phyloP scores from a whole-genome alignment of 2,329 filamentous ascomycete species.

The Alternaria rosae region DNA sequence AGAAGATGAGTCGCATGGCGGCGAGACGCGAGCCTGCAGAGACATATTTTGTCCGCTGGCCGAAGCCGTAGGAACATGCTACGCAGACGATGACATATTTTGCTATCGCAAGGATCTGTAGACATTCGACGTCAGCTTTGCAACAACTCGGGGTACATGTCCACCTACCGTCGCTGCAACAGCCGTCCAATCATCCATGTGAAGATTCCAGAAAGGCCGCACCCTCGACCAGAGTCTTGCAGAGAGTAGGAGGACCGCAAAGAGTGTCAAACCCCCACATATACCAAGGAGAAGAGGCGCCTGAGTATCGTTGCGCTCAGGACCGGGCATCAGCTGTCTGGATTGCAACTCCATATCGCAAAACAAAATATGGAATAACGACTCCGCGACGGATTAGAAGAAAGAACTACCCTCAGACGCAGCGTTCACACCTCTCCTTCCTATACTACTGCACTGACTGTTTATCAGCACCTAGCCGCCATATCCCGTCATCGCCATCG shows the following conservation, averaged over 20 bases:
- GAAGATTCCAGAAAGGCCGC: constrained; percentile 14
- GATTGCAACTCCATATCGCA: not conserved
- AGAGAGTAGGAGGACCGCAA: constrained; percentile 24
- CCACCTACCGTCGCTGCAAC: constrained; percentile 26
- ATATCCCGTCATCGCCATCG: not conserved
- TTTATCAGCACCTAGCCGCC: not conserved
- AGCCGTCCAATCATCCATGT: constrained; percentile 33
- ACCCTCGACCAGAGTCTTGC: constrained; percentile 32
- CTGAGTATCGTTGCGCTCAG: constrained; percentile 18
- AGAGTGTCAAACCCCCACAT: constrained; percentile 24
- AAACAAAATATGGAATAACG: not conserved
- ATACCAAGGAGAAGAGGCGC: constrained; percentile 34
- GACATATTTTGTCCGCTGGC: constrained; percentile 31
- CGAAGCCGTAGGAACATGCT: constrained; percentile 31
- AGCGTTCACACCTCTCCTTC: not conserved
- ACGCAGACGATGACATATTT: constrained; percentile 27
- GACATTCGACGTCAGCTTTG: not conserved
- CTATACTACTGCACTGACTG: not conserved
- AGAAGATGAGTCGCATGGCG: constrained; percentile 34
- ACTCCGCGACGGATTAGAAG: not conserved
- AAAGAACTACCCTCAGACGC: not conserved
- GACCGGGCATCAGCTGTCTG: not conserved
- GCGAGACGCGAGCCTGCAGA: constrained; percentile 15
- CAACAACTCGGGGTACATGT: not conserved
- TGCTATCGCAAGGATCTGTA: constrained; percentile 28